Percentiles rank a stretch among this genome's conserved stretches.
Conservation (phyloP, 768 basidiomycete species). For the Sporobolomyces roseus region DNA sequence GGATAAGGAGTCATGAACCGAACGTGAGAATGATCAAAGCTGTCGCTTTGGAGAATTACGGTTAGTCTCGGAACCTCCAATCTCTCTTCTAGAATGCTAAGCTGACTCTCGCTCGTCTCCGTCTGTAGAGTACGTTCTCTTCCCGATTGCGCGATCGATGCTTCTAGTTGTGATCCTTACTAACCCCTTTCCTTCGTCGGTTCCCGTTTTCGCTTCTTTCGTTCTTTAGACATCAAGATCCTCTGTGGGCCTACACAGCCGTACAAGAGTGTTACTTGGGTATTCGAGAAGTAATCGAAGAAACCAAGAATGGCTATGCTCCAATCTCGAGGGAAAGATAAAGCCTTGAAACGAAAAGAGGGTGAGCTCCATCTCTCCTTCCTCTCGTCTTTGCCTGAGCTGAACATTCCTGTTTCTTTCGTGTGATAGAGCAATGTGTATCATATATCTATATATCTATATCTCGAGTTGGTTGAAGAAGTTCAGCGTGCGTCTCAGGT, state of each 20-base stretch:
- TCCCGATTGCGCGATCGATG: no score
- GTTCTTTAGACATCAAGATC: constrained; percentile 36
- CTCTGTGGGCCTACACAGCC: constrained; percentile 29
- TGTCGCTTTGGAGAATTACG: constrained; percentile 33
- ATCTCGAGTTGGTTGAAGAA: no score
- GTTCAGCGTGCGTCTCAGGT: no score
- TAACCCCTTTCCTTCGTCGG: no score
- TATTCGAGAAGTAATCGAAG: constrained; percentile 24
- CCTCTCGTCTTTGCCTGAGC: no score
- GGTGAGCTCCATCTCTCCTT: no score
- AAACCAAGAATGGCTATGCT: constrained; percentile 22
- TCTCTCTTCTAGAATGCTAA: no score
- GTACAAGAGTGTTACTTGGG: constrained; percentile 23
- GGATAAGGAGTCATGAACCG: constrained; percentile 26
- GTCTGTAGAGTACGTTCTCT: background rate
- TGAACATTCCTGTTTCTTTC: no score
- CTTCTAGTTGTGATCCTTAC: background rate
- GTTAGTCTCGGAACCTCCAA: background rate
- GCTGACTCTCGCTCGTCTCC: background rate
- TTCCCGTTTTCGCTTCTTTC: no score
- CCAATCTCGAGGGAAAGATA: background rate
- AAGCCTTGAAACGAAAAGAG: no score
- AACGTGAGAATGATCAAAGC: constrained; percentile 30
- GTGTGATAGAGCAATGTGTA: no score
- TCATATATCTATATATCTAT: no score